These are phyloP conservation scores for Pisolithus microcarpus DNA, from an alignment of 768 basidiomycete species.

Conservation along the genomic window DNA sequence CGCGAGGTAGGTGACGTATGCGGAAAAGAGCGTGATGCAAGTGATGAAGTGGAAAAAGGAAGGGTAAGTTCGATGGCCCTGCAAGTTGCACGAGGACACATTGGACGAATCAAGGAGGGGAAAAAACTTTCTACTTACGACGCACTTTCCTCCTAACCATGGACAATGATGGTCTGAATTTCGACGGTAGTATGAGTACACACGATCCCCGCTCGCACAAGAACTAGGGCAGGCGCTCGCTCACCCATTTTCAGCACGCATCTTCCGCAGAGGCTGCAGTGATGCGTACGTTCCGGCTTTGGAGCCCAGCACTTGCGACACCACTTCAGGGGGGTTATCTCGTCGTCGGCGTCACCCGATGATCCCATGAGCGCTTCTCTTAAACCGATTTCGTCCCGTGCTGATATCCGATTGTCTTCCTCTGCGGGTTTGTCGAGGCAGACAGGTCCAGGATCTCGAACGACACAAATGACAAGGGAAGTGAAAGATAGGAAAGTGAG, in stretches of 20 bases:
- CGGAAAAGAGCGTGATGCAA: constrained; percentile 53
- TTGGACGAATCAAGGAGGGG: background rate
- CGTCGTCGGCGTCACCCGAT: constrained; percentile 36
- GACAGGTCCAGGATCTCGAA: constrained; percentile 69
- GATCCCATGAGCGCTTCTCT: constrained; percentile 54
- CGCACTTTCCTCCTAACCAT: constrained; percentile 72
- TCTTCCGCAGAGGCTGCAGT: constrained; percentile 66
- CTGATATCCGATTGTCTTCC: constrained; percentile 19
- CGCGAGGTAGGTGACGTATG: constrained; percentile 52
- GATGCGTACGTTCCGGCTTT: constrained; percentile 75
- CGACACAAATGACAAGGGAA: constrained; percentile 66
- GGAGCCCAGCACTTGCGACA: constrained; percentile 74
- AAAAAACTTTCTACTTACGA: constrained; percentile 42
- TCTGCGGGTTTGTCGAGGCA: constrained; percentile 14
- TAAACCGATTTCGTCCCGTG: constrained; percentile 40
- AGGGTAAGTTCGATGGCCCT: constrained; percentile 82
- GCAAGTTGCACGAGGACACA: background rate
- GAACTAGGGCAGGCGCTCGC: constrained; percentile 16
- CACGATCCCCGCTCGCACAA: background rate
- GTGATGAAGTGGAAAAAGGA: constrained; percentile 75
- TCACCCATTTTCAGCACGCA: constrained; percentile 83
- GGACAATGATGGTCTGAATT: constrained; percentile 77
- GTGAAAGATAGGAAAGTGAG: constrained; percentile 64
- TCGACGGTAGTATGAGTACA: background rate
- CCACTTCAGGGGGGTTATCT: constrained; percentile 57